A percentile compares a stretch with the other conserved stretches of the same genome.
These are phyloP conservation scores for Boletus huronensis DNA, from an alignment of 768 basidiomycete species.

Conservation along the genomic window DNA sequence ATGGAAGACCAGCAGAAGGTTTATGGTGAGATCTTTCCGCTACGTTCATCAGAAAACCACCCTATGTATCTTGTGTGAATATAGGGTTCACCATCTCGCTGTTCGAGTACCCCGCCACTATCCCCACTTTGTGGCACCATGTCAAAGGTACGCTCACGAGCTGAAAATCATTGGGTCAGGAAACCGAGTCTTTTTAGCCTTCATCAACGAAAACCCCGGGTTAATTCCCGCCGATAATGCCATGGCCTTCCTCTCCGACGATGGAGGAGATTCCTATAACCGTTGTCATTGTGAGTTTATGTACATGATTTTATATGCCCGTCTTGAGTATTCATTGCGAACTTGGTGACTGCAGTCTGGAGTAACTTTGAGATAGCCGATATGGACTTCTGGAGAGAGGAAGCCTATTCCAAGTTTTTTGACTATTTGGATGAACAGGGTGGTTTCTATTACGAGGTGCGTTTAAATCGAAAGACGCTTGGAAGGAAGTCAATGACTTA, in stretches of 20 bases:
- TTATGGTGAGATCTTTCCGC: constrained; percentile 52
- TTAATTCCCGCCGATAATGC: constrained; percentile 62
- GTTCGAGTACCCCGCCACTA: constrained; percentile 75
- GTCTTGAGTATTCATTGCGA: not conserved
- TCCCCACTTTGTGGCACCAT: constrained; percentile 73
- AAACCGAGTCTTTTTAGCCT: constrained; percentile 44
- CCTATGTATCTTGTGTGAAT: constrained; percentile 19
- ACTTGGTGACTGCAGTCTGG: constrained; percentile 49
- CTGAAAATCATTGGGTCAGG: not conserved
- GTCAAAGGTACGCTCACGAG: constrained; percentile 52
- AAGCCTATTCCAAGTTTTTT: constrained; percentile 83
- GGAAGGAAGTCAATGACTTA: not conserved
- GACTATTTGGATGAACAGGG: constrained; percentile 76
- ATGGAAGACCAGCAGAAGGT: constrained; percentile 81
- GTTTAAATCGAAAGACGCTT: constrained; percentile 10
- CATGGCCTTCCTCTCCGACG: constrained; percentile 70
- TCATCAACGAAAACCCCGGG: constrained; percentile 59
- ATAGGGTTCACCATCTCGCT: constrained; percentile 77
- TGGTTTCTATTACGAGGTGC: constrained; percentile 89
- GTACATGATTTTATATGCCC: not conserved
- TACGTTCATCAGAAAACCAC: constrained; percentile 7
- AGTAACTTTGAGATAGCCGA: constrained; percentile 82
- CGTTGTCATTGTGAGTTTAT: constrained; percentile 66
- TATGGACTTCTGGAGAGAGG: constrained; percentile 84
- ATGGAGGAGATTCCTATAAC: constrained; percentile 66